phyloP scores from a whole-genome alignment of 768 basidiomycete species.

The Gloeostereum incarnatum region DNA sequence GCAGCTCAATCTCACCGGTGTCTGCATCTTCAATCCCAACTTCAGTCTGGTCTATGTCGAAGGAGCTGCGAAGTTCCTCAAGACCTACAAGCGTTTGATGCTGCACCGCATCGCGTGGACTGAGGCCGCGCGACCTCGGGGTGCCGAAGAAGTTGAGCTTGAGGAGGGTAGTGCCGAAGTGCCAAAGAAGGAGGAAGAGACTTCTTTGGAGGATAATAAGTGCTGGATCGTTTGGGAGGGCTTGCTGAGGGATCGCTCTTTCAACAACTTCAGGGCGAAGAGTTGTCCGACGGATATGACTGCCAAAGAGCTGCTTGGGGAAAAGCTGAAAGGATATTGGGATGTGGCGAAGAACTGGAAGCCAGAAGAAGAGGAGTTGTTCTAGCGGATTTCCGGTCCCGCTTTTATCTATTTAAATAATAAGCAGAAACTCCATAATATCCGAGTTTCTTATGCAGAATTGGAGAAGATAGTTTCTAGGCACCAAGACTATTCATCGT shows the following conservation, averaged over 20 bases:
- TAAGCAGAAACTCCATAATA: no score
- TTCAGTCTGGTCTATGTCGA: conserved; percentile 94
- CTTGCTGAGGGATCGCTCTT: conserved; percentile 71
- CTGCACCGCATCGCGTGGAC: conserved; percentile 88
- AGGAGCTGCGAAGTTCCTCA: conserved; percentile 78
- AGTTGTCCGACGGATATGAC: conserved; percentile 76
- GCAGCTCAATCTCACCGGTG: conserved; percentile 77
- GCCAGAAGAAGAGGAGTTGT: conserved; percentile 70
- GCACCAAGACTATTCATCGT: no score
- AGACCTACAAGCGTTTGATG: conserved; percentile 85
- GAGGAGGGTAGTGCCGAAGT: conserved; percentile 23
- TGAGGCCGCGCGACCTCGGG: conserved; percentile 75
- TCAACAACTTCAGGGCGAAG: conserved; percentile 72
- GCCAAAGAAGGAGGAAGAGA: conserved; percentile 16
- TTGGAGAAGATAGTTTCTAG: no score
- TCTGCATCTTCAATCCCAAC: conserved; percentile 83
- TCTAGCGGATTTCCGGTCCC: no score
- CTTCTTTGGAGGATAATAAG: conserved; percentile 75
- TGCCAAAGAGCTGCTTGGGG: conserved; percentile 81
- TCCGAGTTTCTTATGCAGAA: no score
- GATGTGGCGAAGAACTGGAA: conserved; percentile 91
- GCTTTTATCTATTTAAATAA: no score
- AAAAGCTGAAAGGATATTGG: conserved; percentile 86
- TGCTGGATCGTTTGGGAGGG: conserved; percentile 96
- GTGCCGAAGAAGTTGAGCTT: conserved; percentile 54